Evolutionary conservation across 345 rosid species (phyloP).

Genomic region (Streptanthus diversifolius): DNA sequence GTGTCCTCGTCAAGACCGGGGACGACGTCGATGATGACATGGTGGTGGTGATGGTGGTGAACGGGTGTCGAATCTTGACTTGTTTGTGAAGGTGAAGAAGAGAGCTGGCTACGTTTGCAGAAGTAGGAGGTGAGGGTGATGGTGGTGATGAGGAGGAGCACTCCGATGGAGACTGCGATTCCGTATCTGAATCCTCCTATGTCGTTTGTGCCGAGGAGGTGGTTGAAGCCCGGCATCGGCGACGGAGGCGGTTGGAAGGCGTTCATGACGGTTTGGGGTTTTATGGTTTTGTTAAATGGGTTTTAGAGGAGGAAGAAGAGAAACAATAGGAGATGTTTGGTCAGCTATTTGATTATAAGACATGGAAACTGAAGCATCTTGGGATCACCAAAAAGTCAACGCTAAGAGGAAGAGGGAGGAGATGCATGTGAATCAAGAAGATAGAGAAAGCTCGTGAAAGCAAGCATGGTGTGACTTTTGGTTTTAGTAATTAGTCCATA

Average conservation of each 20-base stretch:
- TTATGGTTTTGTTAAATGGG: neutral
- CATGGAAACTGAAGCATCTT: slow-evolving; percentile 21
- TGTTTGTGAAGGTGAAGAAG: slow-evolving; percentile 22
- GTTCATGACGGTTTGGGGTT: slow-evolving; percentile 18
- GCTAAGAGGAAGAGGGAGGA: slow-evolving; percentile 11
- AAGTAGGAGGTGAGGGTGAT: slow-evolving; percentile 49
- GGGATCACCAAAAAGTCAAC: slow-evolving; percentile 35
- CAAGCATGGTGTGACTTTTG: slow-evolving; percentile 30
- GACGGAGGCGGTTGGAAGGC: slow-evolving; percentile 20
- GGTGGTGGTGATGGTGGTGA: slow-evolving; percentile 25
- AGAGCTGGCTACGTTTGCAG: slow-evolving; percentile 41
- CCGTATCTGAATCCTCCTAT: slow-evolving; percentile 52
- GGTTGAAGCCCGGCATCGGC: slow-evolving; percentile 15
- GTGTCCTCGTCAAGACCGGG: slow-evolving; percentile 71
- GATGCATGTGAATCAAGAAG: slow-evolving; percentile 32
- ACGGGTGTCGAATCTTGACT: slow-evolving; percentile 9
- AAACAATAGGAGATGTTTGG: slow-evolving; percentile 24
- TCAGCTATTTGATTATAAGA: slow-evolving; percentile 26
- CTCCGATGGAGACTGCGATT: slow-evolving; percentile 49
- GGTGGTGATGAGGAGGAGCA: slow-evolving; percentile 49
- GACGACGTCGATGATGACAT: slow-evolving; percentile 35
- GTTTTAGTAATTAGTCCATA: neutral
- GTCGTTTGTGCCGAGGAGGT: slow-evolving; percentile 25
- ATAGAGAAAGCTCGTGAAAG: slow-evolving; percentile 30
- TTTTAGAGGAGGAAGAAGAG: neutral